A percentile compares a stretch with the other conserved stretches of the same genome.
phyloP scores from a whole-genome alignment of 495 filamentous ascomycete species.

The Parmelia sp. region DNA sequence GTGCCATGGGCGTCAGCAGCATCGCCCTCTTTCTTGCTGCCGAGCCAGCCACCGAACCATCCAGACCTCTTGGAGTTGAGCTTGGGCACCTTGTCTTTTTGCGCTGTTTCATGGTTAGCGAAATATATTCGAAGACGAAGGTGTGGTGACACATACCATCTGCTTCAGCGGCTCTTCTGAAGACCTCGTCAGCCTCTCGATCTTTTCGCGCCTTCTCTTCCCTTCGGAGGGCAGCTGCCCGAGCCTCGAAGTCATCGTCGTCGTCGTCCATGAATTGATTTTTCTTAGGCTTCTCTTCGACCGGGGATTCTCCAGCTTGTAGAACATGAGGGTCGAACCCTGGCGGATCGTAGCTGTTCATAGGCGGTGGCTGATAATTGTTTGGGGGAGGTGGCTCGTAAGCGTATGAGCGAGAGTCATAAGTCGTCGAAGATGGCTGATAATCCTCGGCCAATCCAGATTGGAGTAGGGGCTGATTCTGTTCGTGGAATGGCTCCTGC shows the following conservation, averaged over 20 bases:
- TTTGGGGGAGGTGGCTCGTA: slow-evolving; percentile 22
- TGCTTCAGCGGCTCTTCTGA: slow-evolving; percentile 76
- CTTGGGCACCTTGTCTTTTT: slow-evolving; percentile 35
- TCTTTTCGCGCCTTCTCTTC: slow-evolving; percentile 49
- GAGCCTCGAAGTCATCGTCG: slow-evolving; percentile 49
- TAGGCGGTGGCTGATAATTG: slow-evolving; percentile 24
- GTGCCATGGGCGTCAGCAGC: slow-evolving; percentile 28
- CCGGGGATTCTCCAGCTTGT: slow-evolving; percentile 34
- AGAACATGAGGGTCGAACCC: slow-evolving; percentile 27
- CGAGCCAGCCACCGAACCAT: slow-evolving; percentile 86
- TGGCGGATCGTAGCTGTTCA: slow-evolving; percentile 32
- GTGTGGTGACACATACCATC: slow-evolving; percentile 51
- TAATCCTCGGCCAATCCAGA: background rate
- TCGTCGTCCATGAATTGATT: slow-evolving; percentile 77
- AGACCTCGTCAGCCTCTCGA: slow-evolving; percentile 62
- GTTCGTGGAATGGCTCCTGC: slow-evolving; percentile 7
- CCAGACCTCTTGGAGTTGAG: slow-evolving; percentile 56
- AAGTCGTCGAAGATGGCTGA: slow-evolving; percentile 8
- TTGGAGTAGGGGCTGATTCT: background rate
- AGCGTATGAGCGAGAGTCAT: slow-evolving; percentile 19
- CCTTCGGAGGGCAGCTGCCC: slow-evolving; percentile 49
- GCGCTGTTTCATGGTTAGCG: slow-evolving; percentile 31
- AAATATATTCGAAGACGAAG: background rate
- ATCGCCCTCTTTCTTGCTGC: slow-evolving; percentile 60
- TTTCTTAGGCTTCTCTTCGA: slow-evolving; percentile 58